Conservation (phyloP, 140 eudicot species). For the Stevia rebaudiana region DNA sequence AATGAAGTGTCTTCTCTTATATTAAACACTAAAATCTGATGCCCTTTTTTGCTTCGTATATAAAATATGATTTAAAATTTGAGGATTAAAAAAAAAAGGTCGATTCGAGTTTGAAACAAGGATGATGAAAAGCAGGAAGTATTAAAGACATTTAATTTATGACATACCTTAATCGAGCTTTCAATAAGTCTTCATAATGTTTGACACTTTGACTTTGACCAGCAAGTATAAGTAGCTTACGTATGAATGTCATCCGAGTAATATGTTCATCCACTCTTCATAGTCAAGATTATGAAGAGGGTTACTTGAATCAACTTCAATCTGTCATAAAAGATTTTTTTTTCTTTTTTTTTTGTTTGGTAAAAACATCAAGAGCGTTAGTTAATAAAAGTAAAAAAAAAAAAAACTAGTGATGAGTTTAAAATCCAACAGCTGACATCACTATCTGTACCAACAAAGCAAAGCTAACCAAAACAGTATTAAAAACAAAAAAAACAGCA, state of each 20-base stretch:
- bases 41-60: neutral
- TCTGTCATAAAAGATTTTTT: slow-evolving; percentile 36
- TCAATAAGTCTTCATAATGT: slow-evolving; percentile 30
- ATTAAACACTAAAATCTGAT: slow-evolving; percentile 1
- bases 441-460: slow-evolving; percentile 55
- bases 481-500: slow-evolving; percentile 38
- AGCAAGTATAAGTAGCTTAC: slow-evolving; percentile 36
- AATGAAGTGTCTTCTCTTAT: too few relatives aligned
- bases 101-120: slow-evolving; percentile 9
- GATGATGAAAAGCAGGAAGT: slow-evolving; percentile 5
- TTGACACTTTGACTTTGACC: too few relatives aligned
- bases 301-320: slow-evolving; percentile 42
- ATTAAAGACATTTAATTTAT: slow-evolving; percentile 18
- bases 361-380: slow-evolving; percentile 48
- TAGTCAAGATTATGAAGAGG: slow-evolving; percentile 12
- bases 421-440: slow-evolving; percentile 50
- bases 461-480: slow-evolving; percentile 40
- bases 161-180: slow-evolving; percentile 55
- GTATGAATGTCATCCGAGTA: slow-evolving; percentile 9
- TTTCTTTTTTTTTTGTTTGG: slow-evolving; percentile 10
- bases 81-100: neutral
- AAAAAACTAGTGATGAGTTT: slow-evolving; percentile 42
- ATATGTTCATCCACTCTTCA: slow-evolving; percentile 24
- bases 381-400: slow-evolving; percentile 48
- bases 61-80: neutral